Percentiles rank a stretch among this genome's conserved stretches.
These are phyloP conservation scores for Gracilaria domingensis DNA, from an alignment of 23 red algal species.

Conservation along the genomic window DNA sequence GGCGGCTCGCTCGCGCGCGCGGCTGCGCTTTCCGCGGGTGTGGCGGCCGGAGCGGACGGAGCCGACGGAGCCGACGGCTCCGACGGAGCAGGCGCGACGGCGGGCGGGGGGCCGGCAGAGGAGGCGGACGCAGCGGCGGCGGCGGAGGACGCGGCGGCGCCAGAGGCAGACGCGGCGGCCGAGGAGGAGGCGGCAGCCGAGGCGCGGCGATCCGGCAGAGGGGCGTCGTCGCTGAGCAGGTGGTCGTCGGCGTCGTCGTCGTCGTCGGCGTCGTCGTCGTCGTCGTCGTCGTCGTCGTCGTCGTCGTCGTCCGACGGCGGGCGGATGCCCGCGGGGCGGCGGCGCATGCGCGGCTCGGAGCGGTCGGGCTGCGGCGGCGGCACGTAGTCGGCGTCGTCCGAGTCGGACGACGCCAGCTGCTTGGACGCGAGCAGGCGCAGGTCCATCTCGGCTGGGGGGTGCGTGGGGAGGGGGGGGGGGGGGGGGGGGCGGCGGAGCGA, in stretches of 20 bases:
- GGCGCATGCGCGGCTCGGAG: neutral
- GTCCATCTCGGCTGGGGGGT: neutral
- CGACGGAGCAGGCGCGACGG: neutral
- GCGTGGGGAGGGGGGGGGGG: too few relatives aligned
- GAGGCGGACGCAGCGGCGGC: too few relatives aligned
- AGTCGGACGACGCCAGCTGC: neutral
- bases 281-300: conserved; percentile 32
- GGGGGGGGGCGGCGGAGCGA: too few relatives aligned
- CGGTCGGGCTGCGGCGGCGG: conserved; percentile 11
- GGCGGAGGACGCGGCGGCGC: neutral
- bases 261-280: conserved; percentile 25
- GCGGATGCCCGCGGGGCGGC: neutral
- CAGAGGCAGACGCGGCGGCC: neutral
- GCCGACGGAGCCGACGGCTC: neutral
- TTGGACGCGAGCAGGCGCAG: neutral
- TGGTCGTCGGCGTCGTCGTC: conserved; percentile 28
- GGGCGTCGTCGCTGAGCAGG: neutral
- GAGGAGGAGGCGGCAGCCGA: neutral
- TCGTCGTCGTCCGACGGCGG: conserved; percentile 14
- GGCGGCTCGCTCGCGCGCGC: neutral
- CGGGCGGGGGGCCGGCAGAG: neutral
- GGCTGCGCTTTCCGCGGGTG: neutral
- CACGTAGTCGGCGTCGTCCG: conserved; percentile 12
- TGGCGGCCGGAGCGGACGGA: neutral
- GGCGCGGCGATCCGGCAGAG: neutral